Conservation (phyloP, 2,329 filamentous ascomycete genomes). For the Aureobasidium sp. region DNA sequence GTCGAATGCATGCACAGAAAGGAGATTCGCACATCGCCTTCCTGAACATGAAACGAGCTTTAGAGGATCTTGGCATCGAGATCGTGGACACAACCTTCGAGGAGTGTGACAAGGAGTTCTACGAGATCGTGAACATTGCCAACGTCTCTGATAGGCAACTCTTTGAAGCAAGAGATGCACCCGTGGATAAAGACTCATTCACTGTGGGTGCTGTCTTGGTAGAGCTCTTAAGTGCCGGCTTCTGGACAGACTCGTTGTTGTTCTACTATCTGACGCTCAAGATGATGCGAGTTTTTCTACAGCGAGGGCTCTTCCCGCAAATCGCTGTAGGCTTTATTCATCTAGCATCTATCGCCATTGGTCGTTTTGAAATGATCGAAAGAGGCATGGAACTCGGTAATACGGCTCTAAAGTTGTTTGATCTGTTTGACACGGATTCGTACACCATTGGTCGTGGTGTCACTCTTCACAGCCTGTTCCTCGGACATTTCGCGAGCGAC, state of each 20-base stretch:
- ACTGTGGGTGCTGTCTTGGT: conserved; percentile 64
- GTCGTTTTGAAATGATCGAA: conserved; percentile 63
- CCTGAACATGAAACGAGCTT: conserved; percentile 60
- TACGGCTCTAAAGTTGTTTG: conserved; percentile 57
- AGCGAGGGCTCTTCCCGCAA: conserved; percentile 60
- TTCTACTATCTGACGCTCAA: conserved; percentile 65
- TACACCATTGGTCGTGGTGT: conserved; percentile 63
- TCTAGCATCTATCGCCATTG: conserved; percentile 58
- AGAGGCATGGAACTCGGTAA: conserved; percentile 60
- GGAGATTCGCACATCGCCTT: conserved; percentile 67
- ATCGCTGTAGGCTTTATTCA: conserved; percentile 62
- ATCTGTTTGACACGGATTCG: conserved; percentile 52
- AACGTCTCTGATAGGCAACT: conserved; percentile 31
- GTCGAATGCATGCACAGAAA: conserved; percentile 66
- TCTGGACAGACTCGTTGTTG: conserved; percentile 65
- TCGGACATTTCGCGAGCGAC: conserved; percentile 63
- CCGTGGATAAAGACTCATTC: conserved; percentile 46
- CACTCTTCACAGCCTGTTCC: conserved; percentile 61
- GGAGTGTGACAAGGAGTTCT: conserved; percentile 70
- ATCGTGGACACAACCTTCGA: conserved; percentile 64
- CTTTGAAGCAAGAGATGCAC: conserved; percentile 38
- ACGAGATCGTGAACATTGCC: conserved; percentile 33
- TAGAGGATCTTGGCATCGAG: conserved; percentile 61
- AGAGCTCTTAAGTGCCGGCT: conserved; percentile 63
- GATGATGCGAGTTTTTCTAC: conserved; percentile 60